Base-by-base conservation (phyloP, 805 yeast genomes). In the Myxozyma neotropica region DNA sequence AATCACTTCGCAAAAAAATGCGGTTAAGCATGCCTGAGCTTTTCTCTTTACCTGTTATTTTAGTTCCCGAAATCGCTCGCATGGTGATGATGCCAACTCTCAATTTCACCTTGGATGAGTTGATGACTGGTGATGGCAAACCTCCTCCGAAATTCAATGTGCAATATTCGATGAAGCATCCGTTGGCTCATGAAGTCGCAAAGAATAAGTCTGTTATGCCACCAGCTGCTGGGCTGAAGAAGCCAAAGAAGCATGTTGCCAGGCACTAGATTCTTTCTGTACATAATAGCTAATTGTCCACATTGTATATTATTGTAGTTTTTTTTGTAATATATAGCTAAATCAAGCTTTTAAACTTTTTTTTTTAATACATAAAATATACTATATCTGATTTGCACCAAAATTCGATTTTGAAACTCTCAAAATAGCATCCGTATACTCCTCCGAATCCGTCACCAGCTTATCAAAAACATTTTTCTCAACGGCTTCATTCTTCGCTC, bases 41-140 rank as follows among this genome's bases (percentile, higher is more conserved):
- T 35, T 39, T 24, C n/a, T 38, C 56, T 17, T 26, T 58, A 12
- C 61, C 61, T 6, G 61, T 44, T 6, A 15, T 58, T 26, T 38
- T 55, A n/a, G 61, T 53, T 38, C 61, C 61, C 12, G 49, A 27
- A 15, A 29, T 53, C 6, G 31, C 53, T 8, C 46, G 54, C 10
- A 17, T 46, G 27, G 33, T 53, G 7, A 49, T 47, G 40, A n/a
- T 58, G 12, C 61, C 61, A 10, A 57, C 51, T 19, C 15, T 52
- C 1, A 36, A 33, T 13, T 42, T 43, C 26, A 1, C 6, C 15
- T 10, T 42, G 48, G 33, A 24, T n/a, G 52, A 46, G 39, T 7
- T 29, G 39, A 17, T n/a, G 1, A 46, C n/a, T 13, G 13, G 21
- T 5, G 7, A 31, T 2, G n/a, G n/a, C n/a, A n/a, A n/a, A n/a